Base-by-base conservation (phyloP, 106 monocot species). In the Vanilla planifolia region DNA sequence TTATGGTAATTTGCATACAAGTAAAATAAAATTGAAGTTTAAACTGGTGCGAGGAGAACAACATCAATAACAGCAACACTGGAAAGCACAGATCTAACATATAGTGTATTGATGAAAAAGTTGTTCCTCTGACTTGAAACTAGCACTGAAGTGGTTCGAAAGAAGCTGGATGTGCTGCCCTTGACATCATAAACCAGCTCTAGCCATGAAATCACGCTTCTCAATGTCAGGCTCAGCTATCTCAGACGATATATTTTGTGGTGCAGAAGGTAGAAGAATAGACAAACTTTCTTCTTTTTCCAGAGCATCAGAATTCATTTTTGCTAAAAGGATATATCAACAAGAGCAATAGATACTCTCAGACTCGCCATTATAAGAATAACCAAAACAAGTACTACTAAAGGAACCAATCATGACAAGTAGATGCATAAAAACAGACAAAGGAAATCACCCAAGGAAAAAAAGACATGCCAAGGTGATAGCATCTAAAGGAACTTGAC, bases 71-170 rank as follows among this genome's bases (percentile, higher is more conserved):
- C 6, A 33, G 46, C 10, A 33, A 55, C 6, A 37, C 60, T 71
- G 8, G 21, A 25, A 11, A 40, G 29, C 2, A 24, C 25, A 28
- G 35, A 8, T 10, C 20, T 44, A 26, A 22, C 72, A 59, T 74
- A 85, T 80, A 51, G 39, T 85, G 59, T 85, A 85, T 11, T 80
- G 76, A 34, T 55, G 74, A 55, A 85, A 85, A 28, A 67, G 61
- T 24, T 33, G 48, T 64, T 85, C 73, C 9, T 20, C 32, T 3
- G 34, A 35, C 36, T 24, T 46, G 5, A 80, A 46, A 44, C 27
- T 63, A 14, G 69, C 80, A 36, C 22, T n/a, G 14, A 85, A 85
- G 32, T 85, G 67, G 23, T 85, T 85, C 2, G 85, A 58, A 21
- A 69, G 60, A 43, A 85, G 44, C 29, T 48, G 51, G 21, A 85